phyloP scores from a whole-genome alignment of 2,329 filamentous ascomycete species.

The Hymenotorrendiella dingleyae region DNA sequence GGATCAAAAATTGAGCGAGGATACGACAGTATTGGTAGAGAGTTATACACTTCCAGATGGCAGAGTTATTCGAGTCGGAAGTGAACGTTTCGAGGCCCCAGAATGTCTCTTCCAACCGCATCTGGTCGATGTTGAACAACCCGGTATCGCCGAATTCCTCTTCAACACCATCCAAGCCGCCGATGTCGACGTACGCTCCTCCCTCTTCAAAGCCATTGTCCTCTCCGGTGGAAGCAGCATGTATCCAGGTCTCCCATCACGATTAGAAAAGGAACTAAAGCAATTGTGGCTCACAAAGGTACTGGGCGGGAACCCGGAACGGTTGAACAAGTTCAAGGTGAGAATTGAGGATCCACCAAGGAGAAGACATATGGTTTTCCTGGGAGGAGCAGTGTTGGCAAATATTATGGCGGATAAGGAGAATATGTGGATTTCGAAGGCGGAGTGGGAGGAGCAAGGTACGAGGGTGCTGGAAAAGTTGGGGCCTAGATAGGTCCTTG shows the following conservation, averaged over 20 bases:
- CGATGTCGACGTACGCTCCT: conserved; percentile 89
- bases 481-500: conserved; percentile 62
- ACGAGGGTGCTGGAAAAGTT: conserved; percentile 81
- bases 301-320: conserved; percentile 83
- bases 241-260: conserved; percentile 92
- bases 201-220: conserved; percentile 95
- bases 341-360: conserved; percentile 96
- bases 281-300: conserved; percentile 96
- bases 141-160: conserved; percentile 91
- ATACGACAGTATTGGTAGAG: conserved; percentile 94
- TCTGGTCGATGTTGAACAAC: conserved; percentile 94
- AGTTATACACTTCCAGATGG: conserved; percentile 96
- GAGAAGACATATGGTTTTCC: conserved; percentile 98
- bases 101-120: conserved; percentile 99
- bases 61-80: conserved; percentile 90
- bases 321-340: conserved; percentile 98
- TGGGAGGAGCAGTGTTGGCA: conserved; percentile 90
- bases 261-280: conserved; percentile 97
- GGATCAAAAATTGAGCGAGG: conserved; percentile 92
- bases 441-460: conserved; percentile 95
- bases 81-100: conserved; percentile 94
- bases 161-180: conserved; percentile 98
- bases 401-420: conserved; percentile 99
- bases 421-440: conserved; percentile 97
- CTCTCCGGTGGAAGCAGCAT: conserved; percentile 96